Conservation (phyloP, 495 filamentous ascomycete genomes). For the Neurospora sublineolata region DNA sequence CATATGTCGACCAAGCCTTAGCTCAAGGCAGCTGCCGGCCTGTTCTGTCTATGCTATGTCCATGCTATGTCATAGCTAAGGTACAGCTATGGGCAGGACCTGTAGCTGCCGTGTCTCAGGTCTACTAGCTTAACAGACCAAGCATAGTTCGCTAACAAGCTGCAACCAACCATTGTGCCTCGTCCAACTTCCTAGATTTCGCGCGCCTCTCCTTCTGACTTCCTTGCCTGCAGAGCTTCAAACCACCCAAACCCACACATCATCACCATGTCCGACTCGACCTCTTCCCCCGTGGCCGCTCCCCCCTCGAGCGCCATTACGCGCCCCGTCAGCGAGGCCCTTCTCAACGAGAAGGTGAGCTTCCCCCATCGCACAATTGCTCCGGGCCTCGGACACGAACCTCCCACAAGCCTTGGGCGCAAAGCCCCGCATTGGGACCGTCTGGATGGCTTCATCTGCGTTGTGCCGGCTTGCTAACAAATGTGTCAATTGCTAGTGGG, state of each 20-base stretch:
- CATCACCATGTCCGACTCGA: conserved; percentile 32
- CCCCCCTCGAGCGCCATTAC: conserved; percentile 28
- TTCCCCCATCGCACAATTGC: not conserved
- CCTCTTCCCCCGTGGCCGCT: conserved; percentile 9
- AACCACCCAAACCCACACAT: not conserved
- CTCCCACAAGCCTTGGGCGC: not conserved
- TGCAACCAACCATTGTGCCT: not conserved
- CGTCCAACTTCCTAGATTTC: not conserved
- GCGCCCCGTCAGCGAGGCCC: conserved; percentile 82
- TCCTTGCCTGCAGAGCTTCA: not conserved
- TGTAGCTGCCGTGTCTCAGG: not conserved
- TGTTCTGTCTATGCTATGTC: not conserved
- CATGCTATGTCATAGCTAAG: not conserved
- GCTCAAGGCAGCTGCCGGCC: not conserved
- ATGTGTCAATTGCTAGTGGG: conserved; percentile 56
- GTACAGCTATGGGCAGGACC: not conserved
- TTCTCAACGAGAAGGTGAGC: conserved; percentile 89
- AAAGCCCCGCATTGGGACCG: not conserved
- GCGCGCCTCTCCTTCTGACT: not conserved
- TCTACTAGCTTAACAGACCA: not conserved
- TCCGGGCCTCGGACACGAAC: not conserved
- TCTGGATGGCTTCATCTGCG: not conserved
- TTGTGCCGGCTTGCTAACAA: conserved; percentile 3
- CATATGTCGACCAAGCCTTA: not conserved
- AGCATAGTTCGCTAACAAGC: not conserved